Base-by-base conservation (phyloP, 306 rosid species). In the Acacia melanoxylon region DNA sequence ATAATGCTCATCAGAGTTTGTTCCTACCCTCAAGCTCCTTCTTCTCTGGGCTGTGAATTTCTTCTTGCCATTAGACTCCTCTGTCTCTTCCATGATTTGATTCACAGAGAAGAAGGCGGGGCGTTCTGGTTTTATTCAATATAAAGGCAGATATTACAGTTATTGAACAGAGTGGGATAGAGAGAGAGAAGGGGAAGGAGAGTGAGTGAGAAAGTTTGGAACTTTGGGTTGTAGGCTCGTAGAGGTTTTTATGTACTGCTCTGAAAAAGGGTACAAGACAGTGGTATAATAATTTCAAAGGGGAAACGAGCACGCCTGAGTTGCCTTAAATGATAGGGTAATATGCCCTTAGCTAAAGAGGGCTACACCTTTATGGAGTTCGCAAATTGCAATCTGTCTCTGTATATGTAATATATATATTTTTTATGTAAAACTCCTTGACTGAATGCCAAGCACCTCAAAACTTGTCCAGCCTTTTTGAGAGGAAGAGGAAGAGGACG, bases 51-150 rank as follows among this genome's bases (percentile, higher is more conserved):
- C 76, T 74, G 85, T 83, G 90, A 86, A 82, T 86, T 90, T 93
- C 86, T 82, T 88, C 88, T 83, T 86, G 56, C 91, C 92, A 81
- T 87, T 93, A 51, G 93, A 77, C 42, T 92, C 88, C 41, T 91
- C 91, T 83, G 93, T 76, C 74, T 88, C 90, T 82, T 92, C 99
- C 98, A 95, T 95, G 77, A 69, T 75, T 83, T 80, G 85, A 73
- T 78, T 72, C 61, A 85, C 76, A 51, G 25, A 81, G 76, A 74
- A 46, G 14, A 45, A 65, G 48, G 63, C 37, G 84, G 35, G 80
- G 72, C 41, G 58, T 37, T 52, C 40, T 79, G 72, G 22, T 82
- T 76, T 58, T 56, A 24, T 58, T 58, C 71, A 71, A 62, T 80
- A 49, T 45, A 73, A 62, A 77, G 78, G 83, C 35, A 83, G 88